Evolutionary conservation across 2,329 filamentous ascomycete genomes (phyloP).

Genomic region (Elsinoe fawcettii): DNA sequence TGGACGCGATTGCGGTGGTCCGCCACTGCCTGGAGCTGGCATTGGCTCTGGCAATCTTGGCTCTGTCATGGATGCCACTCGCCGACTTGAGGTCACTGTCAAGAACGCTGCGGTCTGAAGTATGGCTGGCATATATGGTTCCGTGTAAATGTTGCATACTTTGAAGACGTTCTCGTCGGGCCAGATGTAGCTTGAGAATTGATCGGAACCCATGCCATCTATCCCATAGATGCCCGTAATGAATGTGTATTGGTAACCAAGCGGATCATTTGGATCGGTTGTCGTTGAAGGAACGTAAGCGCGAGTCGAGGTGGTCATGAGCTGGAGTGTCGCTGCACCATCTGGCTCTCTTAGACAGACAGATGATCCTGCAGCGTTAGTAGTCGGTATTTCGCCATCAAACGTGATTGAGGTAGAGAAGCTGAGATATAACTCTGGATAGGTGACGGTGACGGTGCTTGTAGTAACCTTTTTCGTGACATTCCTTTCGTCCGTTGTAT

Average conservation of each 20-base stretch:
- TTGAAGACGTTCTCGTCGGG: neutral
- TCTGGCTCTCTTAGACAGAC: no score
- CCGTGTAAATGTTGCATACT: neutral
- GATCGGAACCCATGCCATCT: neutral
- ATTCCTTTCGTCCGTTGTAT: neutral
- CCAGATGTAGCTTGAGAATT: neutral
- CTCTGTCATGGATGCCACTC: neutral
- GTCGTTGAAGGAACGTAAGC: neutral
- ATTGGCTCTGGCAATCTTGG: neutral
- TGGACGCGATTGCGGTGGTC: neutral
- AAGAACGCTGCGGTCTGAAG: neutral
- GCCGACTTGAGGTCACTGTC: neutral
- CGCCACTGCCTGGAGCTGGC: neutral
- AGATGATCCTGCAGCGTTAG: neutral
- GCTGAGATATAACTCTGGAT: no score
- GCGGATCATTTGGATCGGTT: neutral
- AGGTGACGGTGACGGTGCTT: neutral
- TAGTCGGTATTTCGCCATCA: neutral
- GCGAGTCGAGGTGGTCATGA: neutral
- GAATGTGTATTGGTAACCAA: neutral
- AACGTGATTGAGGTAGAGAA: neutral
- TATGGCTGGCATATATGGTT: neutral
- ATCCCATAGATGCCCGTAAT: neutral
- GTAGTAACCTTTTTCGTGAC: neutral
- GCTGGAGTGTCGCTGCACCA: no score